Conservation (phyloP, 352 stramenopile species). For the Pythium dissotocum region DNA sequence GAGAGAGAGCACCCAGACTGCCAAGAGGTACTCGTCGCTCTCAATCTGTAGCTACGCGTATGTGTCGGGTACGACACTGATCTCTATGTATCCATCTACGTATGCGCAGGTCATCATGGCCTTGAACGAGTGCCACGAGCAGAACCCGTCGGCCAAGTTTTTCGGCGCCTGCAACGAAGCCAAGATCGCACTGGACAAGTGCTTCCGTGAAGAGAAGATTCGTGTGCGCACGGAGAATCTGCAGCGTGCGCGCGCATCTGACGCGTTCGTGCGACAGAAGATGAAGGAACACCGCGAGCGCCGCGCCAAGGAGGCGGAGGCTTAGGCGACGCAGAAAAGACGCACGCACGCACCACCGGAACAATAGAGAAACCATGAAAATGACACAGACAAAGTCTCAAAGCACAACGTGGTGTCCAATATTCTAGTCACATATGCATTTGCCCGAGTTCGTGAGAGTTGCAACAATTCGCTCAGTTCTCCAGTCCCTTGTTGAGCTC, state of each 20-base stretch:
- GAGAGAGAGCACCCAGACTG: slow-evolving; percentile 82
- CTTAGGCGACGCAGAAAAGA: not conserved
- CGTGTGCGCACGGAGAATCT: slow-evolving; percentile 67
- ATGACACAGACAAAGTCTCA: not conserved
- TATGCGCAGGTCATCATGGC: slow-evolving; percentile 61
- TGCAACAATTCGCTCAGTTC: slow-evolving; percentile 27
- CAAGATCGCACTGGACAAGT: slow-evolving; percentile 78
- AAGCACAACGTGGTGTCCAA: not conserved
- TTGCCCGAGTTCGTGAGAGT: not conserved
- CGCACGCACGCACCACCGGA: not conserved
- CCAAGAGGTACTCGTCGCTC: slow-evolving; percentile 45
- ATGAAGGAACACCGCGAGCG: slow-evolving; percentile 71
- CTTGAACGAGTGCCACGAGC: slow-evolving; percentile 68
- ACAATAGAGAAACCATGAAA: not conserved
- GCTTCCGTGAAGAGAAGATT: slow-evolving; percentile 75
- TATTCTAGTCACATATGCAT: not conserved
- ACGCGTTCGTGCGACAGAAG: slow-evolving; percentile 75
- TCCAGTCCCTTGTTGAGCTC: slow-evolving; percentile 56
- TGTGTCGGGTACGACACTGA: not conserved
- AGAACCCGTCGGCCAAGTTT: slow-evolving; percentile 81
- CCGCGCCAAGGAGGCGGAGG: slow-evolving; percentile 27
- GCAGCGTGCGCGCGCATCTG: slow-evolving; percentile 57
- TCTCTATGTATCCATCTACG: not conserved
- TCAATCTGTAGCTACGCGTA: not conserved
- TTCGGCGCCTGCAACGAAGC: slow-evolving; percentile 67